Base-by-base conservation (phyloP, 441 rosid species). In the Arabidopsis lyrata region DNA sequence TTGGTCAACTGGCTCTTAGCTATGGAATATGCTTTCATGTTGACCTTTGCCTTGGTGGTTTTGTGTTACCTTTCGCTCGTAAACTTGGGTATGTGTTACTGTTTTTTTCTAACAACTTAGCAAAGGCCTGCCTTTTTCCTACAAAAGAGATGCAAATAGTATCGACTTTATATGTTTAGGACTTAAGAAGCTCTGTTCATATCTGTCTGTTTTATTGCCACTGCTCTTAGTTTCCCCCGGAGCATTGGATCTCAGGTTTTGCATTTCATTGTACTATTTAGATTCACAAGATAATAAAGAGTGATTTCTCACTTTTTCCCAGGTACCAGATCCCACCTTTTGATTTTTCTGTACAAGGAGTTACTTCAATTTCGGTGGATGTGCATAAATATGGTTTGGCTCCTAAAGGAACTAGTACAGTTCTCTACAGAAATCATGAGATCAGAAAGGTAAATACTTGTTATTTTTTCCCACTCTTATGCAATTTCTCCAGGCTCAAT, bases 1-100 rank as follows among this genome's bases (percentile, higher is more conserved):
- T 93, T 53, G 99, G 98, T 60, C 83, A 85, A 57, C 82, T 95
- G 81, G 98, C 97, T 78, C 82, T 71, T 70, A 81, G 84, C 77
- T 78, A 77, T 81, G 93, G 92, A 64, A 84, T 90, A 77, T 95
- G 98, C 86, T 77, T 95, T 70, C 99, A 95, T 78, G 94, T 95
- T 52, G 99, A 95, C 87, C 97, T 93, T 52, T 95, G 99, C 83
- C 99, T 95, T 75, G 99, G 99, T 72, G 99, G 99, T 61, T 93
- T 91, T 79, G 98, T 93, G 47, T 83, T 95, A 82, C 99, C 99
- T 65, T 95, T 95, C 31, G 95, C 99, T 83, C 82, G 84, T 78
- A 87, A 86, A 81, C 95, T 93, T 36, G 97, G 99, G 98, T 93
- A 91, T 68, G 82, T 68, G 56, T 5, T 20, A 53, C 59, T 35